phyloP scores from a whole-genome alignment of 2,329 filamentous ascomycete genomes.

The Colletotrichum tanaceti region DNA sequence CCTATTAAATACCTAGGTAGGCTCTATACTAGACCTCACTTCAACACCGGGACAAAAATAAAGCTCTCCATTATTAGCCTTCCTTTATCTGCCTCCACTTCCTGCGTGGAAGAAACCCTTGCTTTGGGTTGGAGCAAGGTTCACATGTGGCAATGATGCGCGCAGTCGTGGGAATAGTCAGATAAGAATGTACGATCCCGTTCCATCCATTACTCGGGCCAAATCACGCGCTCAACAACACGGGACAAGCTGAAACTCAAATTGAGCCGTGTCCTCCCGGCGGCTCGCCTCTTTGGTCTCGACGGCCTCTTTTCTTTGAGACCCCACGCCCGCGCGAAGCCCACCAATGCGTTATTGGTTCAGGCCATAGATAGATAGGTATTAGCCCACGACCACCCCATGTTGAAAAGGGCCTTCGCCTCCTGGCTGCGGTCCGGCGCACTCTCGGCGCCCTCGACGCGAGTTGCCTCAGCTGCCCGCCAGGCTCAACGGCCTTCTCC shows the following conservation, averaged over 20 bases:
- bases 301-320: neutral
- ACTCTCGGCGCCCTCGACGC: neutral
- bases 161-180: neutral
- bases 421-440: slow-evolving; percentile 4
- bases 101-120: neutral
- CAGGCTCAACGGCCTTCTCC: neutral
- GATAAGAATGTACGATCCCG: neutral
- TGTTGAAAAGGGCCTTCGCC: slow-evolving; percentile 8
- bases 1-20: neutral
- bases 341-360: neutral
- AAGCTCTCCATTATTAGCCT: neutral
- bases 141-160: too few relatives aligned
- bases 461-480: neutral
- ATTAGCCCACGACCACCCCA: neutral
- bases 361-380: neutral
- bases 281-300: neutral
- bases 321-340: neutral
- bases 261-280: neutral
- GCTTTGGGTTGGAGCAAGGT: neutral
- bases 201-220: neutral
- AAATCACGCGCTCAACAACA: neutral
- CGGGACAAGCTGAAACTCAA: neutral
- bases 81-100: neutral
- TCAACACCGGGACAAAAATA: neutral
- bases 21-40: neutral